Percentiles rank a stretch among this genome's conserved stretches.
phyloP scores from a whole-genome alignment of 768 basidiomycete species.

The Collybia sordida region DNA sequence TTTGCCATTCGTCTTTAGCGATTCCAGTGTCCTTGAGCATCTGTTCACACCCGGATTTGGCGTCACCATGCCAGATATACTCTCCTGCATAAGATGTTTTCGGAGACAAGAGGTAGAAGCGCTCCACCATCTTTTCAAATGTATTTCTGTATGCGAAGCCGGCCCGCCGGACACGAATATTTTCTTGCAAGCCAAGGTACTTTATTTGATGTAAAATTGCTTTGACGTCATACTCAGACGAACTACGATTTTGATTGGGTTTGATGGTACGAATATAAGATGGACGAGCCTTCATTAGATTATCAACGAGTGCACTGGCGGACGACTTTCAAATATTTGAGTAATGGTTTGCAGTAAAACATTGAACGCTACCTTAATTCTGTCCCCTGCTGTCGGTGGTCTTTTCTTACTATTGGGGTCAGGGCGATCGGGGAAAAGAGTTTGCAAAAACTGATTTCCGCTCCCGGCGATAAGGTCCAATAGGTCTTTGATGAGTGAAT shows the following conservation, averaged over 20 bases:
- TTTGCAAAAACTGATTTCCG: conserved; percentile 82
- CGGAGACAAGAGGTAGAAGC: conserved; percentile 94
- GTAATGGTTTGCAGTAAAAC: background rate
- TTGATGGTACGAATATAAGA: conserved; percentile 99
- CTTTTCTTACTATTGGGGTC: conserved; percentile 98
- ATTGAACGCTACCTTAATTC: conserved; percentile 73
- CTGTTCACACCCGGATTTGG: conserved; percentile 87
- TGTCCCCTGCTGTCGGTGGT: conserved; percentile 96
- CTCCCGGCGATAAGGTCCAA: conserved; percentile 85
- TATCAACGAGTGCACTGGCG: conserved; percentile 95
- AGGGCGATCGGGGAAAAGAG: conserved; percentile 89
- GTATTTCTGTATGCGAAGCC: conserved; percentile 99
- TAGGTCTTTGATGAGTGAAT: conserved; percentile 91
- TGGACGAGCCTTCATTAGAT: conserved; percentile 95
- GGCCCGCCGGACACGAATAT: conserved; percentile 94
- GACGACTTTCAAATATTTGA: conserved; percentile 53
- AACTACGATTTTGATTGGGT: conserved; percentile 94
- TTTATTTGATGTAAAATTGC: conserved; percentile 99
- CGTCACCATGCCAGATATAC: conserved; percentile 93
- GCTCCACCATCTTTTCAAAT: conserved; percentile 98
- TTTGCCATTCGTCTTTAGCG: conserved; percentile 97
- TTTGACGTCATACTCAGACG: conserved; percentile 90
- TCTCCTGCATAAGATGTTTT: conserved; percentile 98
- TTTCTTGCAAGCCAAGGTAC: conserved; percentile 97
- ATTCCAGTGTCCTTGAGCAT: conserved; percentile 97